Evolutionary conservation across 2,329 filamentous ascomycete genomes (phyloP), one percentile per base, ranked within the genome.

Genomic region (Aspergillus udagawae): DNA sequence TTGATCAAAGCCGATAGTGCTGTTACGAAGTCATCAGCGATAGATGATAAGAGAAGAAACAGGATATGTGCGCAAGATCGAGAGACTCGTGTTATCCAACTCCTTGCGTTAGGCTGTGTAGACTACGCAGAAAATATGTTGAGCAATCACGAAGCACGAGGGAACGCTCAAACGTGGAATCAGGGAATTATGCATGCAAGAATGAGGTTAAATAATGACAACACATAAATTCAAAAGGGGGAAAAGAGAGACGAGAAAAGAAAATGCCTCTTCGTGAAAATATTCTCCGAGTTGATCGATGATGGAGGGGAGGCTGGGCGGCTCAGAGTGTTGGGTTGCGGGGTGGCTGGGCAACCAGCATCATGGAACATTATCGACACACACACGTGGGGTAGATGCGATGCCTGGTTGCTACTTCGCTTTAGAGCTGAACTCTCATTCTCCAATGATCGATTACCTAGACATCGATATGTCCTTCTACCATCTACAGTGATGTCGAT

Each of bases 251-350:
- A 51, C 52, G 54, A 55, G 35, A 59, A 17, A 54, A 54, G 55
- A 55, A 44, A 50, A 59, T 51, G 27, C 38, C 41, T 17, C 21
- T 47, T 10, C 20, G 3, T 7, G 44, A 47, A 3, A 7, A 47
- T 12, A 25, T 38, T 17, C 32, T 38, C 14, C 32, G 32, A 38
- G 32, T 59, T 64, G 51, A 58, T 60, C 49, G 56, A 60, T 52
- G 54, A 60, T 57, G 50, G 60, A 56, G 62, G 55, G 63, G 69
- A 69, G 70, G 70, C 69, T 72, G 70, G 70, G 64, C 69, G 62
- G 70, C 61, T 69, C 57, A 67, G 48, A 49, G 49, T 47, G 49
- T 32, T 49, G 29, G 41, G 42, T 35, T 59, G 63, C 53, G 60
- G 55, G 68, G 70, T 68, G 70, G 70, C 70, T 72, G 70, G 69